phyloP scores from a whole-genome alignment of 768 basidiomycete species.

The Leccinum pellstonianum region DNA sequence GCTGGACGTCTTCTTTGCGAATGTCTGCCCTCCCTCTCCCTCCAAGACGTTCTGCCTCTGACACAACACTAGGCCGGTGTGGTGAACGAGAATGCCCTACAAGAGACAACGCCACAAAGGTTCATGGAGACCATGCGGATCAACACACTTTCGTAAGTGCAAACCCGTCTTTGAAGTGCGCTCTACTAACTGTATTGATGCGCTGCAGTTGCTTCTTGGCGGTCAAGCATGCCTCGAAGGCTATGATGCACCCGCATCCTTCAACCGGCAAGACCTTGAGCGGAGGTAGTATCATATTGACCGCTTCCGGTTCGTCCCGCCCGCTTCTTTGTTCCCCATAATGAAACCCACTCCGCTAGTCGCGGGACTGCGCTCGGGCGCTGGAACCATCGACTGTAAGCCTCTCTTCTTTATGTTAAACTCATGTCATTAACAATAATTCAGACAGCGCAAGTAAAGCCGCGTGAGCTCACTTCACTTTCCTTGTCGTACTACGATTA shows the following conservation, averaged over 20 bases:
- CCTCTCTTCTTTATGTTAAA: neutral
- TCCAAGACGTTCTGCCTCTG: slow-evolving; percentile 3
- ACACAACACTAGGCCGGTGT: slow-evolving; percentile 59
- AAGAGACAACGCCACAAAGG: slow-evolving; percentile 54
- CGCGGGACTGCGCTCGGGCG: slow-evolving; percentile 81
- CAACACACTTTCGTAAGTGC: slow-evolving; percentile 60
- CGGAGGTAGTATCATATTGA: slow-evolving; percentile 83
- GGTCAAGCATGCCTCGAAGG: slow-evolving; percentile 79
- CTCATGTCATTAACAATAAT: slow-evolving; percentile 16
- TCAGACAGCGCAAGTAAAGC: slow-evolving; percentile 91
- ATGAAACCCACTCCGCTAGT: slow-evolving; percentile 45
- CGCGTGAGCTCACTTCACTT: slow-evolving; percentile 53
- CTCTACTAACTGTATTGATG: slow-evolving; percentile 1
- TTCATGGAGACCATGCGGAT: slow-evolving; percentile 80
- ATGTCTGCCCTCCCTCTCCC: slow-evolving; percentile 47
- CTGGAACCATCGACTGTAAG: slow-evolving; percentile 80
- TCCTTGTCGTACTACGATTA: slow-evolving; percentile 1
- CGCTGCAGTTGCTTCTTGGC: slow-evolving; percentile 78
- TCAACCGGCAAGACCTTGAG: slow-evolving; percentile 66
- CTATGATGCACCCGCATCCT: slow-evolving; percentile 70
- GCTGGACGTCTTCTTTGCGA: slow-evolving; percentile 94
- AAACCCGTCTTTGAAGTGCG: slow-evolving; percentile 3
- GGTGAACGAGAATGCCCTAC: slow-evolving; percentile 43
- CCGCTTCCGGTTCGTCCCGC: slow-evolving; percentile 66
- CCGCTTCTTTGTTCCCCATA: neutral